Conservation (phyloP, 495 filamentous ascomycete species). For the Aspergillus avenaceus region DNA sequence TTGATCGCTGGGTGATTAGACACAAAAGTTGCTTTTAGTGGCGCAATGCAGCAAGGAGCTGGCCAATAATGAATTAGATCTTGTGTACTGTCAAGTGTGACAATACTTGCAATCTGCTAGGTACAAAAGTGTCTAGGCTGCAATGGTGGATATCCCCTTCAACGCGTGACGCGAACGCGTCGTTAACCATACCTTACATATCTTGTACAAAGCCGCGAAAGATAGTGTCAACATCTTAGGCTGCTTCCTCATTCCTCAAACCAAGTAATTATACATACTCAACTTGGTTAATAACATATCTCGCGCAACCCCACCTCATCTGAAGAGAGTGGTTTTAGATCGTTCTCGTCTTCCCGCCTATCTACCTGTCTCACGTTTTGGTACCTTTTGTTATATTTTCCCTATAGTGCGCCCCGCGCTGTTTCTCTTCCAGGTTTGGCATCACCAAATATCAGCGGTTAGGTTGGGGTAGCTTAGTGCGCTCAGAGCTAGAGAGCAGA, state of each 20-base stretch:
- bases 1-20: conserved; percentile 10
- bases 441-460: too few relatives aligned
- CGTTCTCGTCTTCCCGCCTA: conserved; percentile 17
- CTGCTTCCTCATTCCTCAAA: conserved; percentile 23
- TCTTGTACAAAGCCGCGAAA: conserved; percentile 8
- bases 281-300: conserved; percentile 14
- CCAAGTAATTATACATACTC: conserved; percentile 18
- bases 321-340: conserved; percentile 16
- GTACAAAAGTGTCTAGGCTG: too few relatives aligned
- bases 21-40: conserved; percentile 3
- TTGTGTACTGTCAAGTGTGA: conserved; percentile 21
- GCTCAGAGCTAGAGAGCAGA: too few relatives aligned
- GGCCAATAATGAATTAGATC: conserved; percentile 8
- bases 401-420: too few relatives aligned
- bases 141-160: neutral
- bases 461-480: too few relatives aligned
- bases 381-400: too few relatives aligned
- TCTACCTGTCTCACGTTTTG: conserved; percentile 6
- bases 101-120: conserved; percentile 5
- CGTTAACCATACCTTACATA: conserved; percentile 29
- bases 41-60: conserved; percentile 18
- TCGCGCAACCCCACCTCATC: conserved; percentile 16
- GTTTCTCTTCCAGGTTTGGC: too few relatives aligned
- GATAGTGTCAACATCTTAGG: conserved; percentile 1
- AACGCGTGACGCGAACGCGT: conserved; percentile 30